Base-by-base conservation (phyloP, 208 protist genomes). In the Borovskyia barvae region DNA sequence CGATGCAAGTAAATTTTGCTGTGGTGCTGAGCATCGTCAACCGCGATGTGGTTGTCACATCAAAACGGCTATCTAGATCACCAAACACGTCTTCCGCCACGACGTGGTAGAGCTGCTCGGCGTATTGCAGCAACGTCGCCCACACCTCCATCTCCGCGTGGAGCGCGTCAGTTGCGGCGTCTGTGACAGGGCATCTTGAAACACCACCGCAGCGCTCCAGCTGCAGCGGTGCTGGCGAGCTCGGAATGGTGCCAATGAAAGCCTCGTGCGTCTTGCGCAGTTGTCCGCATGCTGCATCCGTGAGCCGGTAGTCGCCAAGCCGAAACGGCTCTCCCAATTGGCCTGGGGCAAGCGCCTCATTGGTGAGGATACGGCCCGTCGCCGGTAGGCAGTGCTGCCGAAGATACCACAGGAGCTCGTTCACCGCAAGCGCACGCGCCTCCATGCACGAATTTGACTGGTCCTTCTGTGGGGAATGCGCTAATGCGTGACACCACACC, bases 291-390 rank as follows among this genome's bases (percentile, higher is more conserved):
- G 50, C 46, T 4, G 65, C 39, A 7, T 69, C 51, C 2, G 80
- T 28, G 2, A 87, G 73, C 22, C 75, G 74, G 56, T 90, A 90
- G 65, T 93, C 86, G 28, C 71, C 54, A 2, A 93, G 56, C 17
- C 75, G 72, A 39, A 90, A 68, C 22, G 82, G 82, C 19, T 75
- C 11, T 5, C 65, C 59, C 46, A 93, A 52, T 60, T 88, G 82
- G 8, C 72, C 62, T 2, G 80, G 70, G 1, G 69, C 57, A 15
- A 93, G 72, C 36, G 50, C 24, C n/a, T 82, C 80, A 51, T 74
- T 75, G 11, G 77, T 75, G 20, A 87, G 53, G 3, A 43, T 47
- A 20, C 63, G 63, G 2, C 63, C 63, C 3, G 45, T 41, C 14
- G 52, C 63, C 9, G 63, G 63, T 26, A 52, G 53, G 43, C 53